A percentile compares a stretch with the other conserved stretches of the same genome.
Conservation (phyloP, 257 asterid genomes). For the Oldenlandia corymbosa region DNA sequence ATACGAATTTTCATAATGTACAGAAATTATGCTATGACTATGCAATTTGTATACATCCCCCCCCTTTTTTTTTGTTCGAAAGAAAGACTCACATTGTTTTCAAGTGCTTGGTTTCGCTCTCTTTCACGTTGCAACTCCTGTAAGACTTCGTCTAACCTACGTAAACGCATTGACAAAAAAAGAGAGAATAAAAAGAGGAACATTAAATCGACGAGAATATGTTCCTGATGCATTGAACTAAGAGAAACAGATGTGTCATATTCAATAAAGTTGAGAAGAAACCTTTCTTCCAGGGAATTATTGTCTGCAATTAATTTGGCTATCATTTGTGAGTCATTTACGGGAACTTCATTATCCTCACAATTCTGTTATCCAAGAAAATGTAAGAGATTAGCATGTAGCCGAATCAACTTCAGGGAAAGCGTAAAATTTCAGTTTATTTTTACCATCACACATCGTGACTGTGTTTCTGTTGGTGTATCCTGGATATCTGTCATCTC, state of each 20-base stretch:
- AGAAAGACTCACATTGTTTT: slow-evolving; percentile 28
- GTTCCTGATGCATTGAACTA: not conserved
- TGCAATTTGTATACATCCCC: too few relatives aligned
- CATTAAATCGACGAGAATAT: not conserved
- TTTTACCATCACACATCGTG: slow-evolving; percentile 29
- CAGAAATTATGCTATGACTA: not conserved
- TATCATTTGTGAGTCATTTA: slow-evolving; percentile 7
- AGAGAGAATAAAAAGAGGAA: not conserved
- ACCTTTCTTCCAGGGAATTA: slow-evolving; percentile 32
- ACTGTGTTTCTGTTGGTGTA: slow-evolving; percentile 2
- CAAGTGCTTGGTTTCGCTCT: slow-evolving; percentile 25
- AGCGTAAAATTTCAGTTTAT: not conserved
- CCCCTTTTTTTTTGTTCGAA: too few relatives aligned
- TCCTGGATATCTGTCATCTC: slow-evolving; percentile 11
- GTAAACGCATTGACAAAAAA: slow-evolving; percentile 15
- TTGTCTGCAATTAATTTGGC: slow-evolving; percentile 37
- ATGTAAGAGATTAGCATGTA: not conserved
- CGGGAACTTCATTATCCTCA: slow-evolving; percentile 10
- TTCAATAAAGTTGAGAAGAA: not conserved
- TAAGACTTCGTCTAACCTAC: slow-evolving; percentile 30
- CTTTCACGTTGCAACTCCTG: slow-evolving; percentile 29
- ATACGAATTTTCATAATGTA: not conserved
- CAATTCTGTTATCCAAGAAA: slow-evolving; percentile 19
- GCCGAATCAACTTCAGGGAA: not conserved
- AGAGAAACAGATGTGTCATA: not conserved